A percentile compares a stretch with the other conserved stretches of the same genome.
Evolutionary conservation across 257 asterid genomes (phyloP).

Genomic region (Solanum gandarillasii): DNA sequence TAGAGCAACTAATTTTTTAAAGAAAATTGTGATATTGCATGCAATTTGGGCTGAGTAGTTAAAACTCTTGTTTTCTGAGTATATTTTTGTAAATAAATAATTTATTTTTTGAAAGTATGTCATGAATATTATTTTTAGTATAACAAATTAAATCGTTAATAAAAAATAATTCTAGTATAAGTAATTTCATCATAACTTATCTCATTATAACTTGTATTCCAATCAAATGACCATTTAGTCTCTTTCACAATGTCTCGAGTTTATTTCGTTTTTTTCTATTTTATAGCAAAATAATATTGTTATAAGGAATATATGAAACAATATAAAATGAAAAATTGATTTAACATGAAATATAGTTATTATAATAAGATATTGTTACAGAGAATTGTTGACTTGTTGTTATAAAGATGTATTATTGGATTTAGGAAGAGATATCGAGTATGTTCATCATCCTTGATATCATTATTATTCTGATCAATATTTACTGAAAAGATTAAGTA

Average conservation of each 20-base stretch:
- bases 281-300: neutral
- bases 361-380: neutral
- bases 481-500: neutral
- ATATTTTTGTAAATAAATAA: too few species aligned
- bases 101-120: too few species aligned
- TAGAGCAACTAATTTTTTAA: too few species aligned
- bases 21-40: too few species aligned
- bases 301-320: neutral
- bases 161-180: too few species aligned
- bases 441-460: neutral
- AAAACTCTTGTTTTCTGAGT: too few species aligned
- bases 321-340: neutral
- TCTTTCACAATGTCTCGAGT: neutral
- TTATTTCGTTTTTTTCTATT: neutral
- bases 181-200: too few species aligned
- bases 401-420: neutral
- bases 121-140: too few species aligned
- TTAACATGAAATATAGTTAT: neutral
- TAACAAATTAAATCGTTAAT: rapidly evolving
- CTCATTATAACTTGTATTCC: too few species aligned
- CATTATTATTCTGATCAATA: rapidly evolving
- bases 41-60: too few species aligned
- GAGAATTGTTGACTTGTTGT: neutral
- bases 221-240: too few species aligned
- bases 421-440: too few species aligned